A percentile compares a stretch with the other conserved stretches of the same genome.
phyloP scores from a whole-genome alignment of 2,329 filamentous ascomycete species.

The Colletotrichum theobromicola region DNA sequence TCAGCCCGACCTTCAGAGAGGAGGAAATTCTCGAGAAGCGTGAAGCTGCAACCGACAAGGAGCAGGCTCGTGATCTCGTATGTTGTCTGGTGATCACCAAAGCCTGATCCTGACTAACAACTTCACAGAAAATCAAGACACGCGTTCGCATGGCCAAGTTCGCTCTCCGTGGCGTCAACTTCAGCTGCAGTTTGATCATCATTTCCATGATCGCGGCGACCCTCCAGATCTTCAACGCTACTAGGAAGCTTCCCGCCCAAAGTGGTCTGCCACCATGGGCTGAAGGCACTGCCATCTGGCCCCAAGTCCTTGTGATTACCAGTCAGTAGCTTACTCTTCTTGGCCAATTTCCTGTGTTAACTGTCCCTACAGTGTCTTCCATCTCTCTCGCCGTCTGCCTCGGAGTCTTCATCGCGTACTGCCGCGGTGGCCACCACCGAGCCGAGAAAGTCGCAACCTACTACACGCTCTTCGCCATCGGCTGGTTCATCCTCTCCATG shows the following conservation, averaged over 20 bases:
- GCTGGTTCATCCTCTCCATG: conserved; percentile 92
- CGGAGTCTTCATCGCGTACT: conserved; percentile 84
- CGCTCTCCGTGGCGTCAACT: conserved; percentile 92
- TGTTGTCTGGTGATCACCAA: conserved; percentile 38
- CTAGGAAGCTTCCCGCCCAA: conserved; percentile 73
- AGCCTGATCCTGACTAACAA: conserved; percentile 27
- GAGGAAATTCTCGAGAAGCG: conserved; percentile 87
- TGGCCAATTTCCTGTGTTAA: not conserved
- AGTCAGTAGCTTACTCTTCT: not conserved
- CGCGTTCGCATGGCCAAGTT: conserved; percentile 93
- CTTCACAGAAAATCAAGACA: conserved; percentile 82
- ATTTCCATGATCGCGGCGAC: conserved; percentile 88
- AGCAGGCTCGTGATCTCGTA: conserved; percentile 89
- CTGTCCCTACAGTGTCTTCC: conserved; percentile 63
- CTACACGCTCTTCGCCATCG: conserved; percentile 92
- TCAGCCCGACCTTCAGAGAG: conserved; percentile 91
- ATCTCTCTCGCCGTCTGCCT: conserved; percentile 83
- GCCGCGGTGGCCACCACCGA: conserved; percentile 82
- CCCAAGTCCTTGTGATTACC: conserved; percentile 81
- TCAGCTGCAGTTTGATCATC: conserved; percentile 95
- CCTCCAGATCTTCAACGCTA: conserved; percentile 91
- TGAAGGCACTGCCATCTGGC: conserved; percentile 79
- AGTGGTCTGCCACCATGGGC: conserved; percentile 90
- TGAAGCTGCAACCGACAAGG: conserved; percentile 80
- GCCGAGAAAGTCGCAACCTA: conserved; percentile 95